Evolutionary conservation across 371 early-diverging fungal species (phyloP).

Genomic region (Aphelidium insulamus): DNA sequence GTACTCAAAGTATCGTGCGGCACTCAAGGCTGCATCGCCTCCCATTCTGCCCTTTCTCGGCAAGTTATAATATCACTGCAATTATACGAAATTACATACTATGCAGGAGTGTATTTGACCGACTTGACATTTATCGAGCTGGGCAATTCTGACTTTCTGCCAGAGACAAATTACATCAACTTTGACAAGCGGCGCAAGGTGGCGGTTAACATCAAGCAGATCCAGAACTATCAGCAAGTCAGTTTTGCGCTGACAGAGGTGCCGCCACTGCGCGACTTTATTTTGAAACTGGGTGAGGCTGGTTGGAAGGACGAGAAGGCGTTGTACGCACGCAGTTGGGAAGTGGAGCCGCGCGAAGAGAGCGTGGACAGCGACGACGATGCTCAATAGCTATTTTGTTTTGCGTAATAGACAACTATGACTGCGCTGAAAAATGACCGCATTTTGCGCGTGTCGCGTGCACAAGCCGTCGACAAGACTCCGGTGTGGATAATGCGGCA

Average conservation of each 20-base stretch:
- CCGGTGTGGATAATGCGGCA: conserved; percentile 98
- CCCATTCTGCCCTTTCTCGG: conserved; percentile 24
- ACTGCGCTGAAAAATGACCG: conserved; percentile 74
- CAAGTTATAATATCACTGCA: conserved; percentile 3
- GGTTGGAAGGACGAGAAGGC: too few species aligned
- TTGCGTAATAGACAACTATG: too few species aligned
- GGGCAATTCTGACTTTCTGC: conserved; percentile 24
- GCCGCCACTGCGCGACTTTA: too few species aligned
- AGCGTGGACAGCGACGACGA: too few species aligned
- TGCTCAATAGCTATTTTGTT: too few species aligned
- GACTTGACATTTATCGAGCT: conserved; percentile 27
- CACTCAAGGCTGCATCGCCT: conserved; percentile 13
- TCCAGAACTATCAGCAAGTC: conserved; percentile 18
- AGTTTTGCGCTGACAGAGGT: too few species aligned
- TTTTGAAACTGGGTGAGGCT: too few species aligned
- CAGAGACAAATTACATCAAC: conserved; percentile 18
- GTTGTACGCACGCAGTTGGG: too few species aligned
- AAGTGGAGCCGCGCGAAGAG: too few species aligned
- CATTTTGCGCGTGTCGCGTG: conserved; percentile 64
- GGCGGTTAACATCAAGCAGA: conserved; percentile 12
- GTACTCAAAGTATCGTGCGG: conserved; percentile 24
- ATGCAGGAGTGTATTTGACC: conserved; percentile 20
- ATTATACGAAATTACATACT: conserved; percentile 1
- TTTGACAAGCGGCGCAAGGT: conserved; percentile 28
- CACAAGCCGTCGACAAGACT: conserved; percentile 61